These are phyloP conservation scores for Hypoxylon fuscum DNA, from an alignment of 495 filamentous ascomycete genomes.

Conservation along the genomic window DNA sequence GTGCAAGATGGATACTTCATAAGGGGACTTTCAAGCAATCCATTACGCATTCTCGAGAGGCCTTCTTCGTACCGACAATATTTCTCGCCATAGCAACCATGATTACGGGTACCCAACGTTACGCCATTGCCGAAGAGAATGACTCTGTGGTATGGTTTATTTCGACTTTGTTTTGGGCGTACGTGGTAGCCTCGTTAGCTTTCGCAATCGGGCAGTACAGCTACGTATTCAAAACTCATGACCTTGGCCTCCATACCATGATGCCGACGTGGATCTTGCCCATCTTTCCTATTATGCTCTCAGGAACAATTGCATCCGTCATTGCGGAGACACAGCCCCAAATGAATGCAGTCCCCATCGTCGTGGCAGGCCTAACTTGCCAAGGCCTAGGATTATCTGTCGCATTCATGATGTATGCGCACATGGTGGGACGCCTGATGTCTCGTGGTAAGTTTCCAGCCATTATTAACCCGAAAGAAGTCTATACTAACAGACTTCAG, in stretches of 20 bases:
- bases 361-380: slow-evolving; percentile 57
- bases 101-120: slow-evolving; percentile 65
- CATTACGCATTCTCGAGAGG: slow-evolving; percentile 67
- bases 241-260: slow-evolving; percentile 49
- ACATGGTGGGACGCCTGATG: slow-evolving; percentile 69
- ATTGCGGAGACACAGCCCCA: slow-evolving; percentile 55
- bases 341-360: slow-evolving; percentile 52
- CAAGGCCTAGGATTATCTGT: slow-evolving; percentile 63
- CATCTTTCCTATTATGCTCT: slow-evolving; percentile 63
- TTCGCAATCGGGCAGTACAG: slow-evolving; percentile 61
- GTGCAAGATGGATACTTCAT: slow-evolving; percentile 64
- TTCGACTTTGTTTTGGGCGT: slow-evolving; percentile 60
- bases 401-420: slow-evolving; percentile 61
- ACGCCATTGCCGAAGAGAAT: slow-evolving; percentile 60
- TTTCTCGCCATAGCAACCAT: slow-evolving; percentile 72
- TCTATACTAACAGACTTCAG: slow-evolving; percentile 43
- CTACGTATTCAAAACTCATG: slow-evolving; percentile 57
- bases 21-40: slow-evolving; percentile 59
- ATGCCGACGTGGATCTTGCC: slow-evolving; percentile 68
- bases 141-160: slow-evolving; percentile 52
- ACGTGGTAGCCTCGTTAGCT: slow-evolving; percentile 53
- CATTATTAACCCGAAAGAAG: neutral
- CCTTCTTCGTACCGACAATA: slow-evolving; percentile 74
- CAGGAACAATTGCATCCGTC: slow-evolving; percentile 59
- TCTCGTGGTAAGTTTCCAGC: slow-evolving; percentile 45